Evolutionary conservation across 1,139 yeast species (phyloP), one percentile per base, ranked within the genome.

Genomic region (Kurtzmaniella natalensis): DNA sequence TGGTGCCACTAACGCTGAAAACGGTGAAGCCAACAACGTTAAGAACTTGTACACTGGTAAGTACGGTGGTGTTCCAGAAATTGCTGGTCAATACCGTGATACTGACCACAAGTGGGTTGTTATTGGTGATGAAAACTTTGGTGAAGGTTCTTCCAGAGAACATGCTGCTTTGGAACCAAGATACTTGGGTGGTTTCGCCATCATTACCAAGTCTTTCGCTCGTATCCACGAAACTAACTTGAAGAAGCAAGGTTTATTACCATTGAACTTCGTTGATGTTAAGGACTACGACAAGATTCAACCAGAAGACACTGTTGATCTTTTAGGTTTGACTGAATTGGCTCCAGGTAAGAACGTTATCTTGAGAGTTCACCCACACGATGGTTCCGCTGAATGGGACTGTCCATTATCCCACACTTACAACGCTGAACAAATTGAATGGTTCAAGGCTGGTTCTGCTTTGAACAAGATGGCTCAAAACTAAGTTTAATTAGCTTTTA

Each of bases 71-170:
- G 96, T 92, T 57, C 97, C 97, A 72, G 95, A 87, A 63, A 85
- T 94, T 54, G 97, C 94, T 55, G 82, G 77, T 62, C 85, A 79
- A 61, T 92, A 88, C 89, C 86, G 96, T 75, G 95, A 87, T 62
- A 68, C 80, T 51, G 95, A 94, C 57, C 72, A 81, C 61, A 78
- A 72, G 59, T 92, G 98, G 98, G 96, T 89, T 68, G 98, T 92
- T 48, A 79, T 92, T 61, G 98, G 97, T 72, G 98, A 88, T 64
- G 96, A 92, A 71, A 92, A 92, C 77, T 86, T 88, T 58, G 98
- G 98, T 78, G 98, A 92, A 76, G 98, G 98, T 74, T 92, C 98
- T 43, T 89, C 97, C 55, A 88, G 98, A 81, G 98, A 92, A 74
- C 98, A 92, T 67, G 98, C 98, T 61, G 98, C 98, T 53, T 81